phyloP scores from a whole-genome alignment of 2,329 filamentous ascomycete species.

The Fusarium vanettenii region DNA sequence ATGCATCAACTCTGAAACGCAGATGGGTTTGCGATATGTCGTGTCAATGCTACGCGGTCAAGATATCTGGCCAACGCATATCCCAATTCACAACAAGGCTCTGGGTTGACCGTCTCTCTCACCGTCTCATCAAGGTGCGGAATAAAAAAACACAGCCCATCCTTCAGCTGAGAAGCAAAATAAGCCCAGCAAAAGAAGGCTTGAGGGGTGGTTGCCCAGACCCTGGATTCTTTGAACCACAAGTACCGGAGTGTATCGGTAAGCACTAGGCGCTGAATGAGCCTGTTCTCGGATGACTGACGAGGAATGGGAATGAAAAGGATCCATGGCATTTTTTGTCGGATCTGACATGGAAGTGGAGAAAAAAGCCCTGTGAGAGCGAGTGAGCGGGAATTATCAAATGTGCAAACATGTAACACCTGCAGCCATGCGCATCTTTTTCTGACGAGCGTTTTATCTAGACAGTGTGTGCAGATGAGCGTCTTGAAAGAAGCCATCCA shows the following conservation, averaged over 20 bases:
- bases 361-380: background rate
- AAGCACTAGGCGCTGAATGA: background rate
- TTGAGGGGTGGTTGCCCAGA: background rate
- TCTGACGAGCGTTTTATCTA: background rate
- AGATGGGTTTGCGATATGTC: background rate
- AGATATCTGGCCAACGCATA: background rate
- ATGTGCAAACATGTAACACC: background rate
- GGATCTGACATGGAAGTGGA: background rate
- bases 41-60: background rate
- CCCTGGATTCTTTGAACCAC: constrained; percentile 6
- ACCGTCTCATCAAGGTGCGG: background rate
- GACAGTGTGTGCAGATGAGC: background rate
- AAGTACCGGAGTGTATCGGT: background rate
- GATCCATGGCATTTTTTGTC: background rate
- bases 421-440: background rate
- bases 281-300: background rate
- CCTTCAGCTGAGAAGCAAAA: background rate
- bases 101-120: background rate
- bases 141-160: background rate
- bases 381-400: background rate
- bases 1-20: constrained; percentile 1
- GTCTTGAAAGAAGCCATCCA: background rate
- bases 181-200: background rate
- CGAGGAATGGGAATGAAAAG: background rate
- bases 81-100: background rate